Percentiles rank a stretch among this genome's conserved stretches.
Evolutionary conservation across 2,329 filamentous ascomycete species (phyloP).

Genomic region (Pseudofabraea citricarpa): DNA sequence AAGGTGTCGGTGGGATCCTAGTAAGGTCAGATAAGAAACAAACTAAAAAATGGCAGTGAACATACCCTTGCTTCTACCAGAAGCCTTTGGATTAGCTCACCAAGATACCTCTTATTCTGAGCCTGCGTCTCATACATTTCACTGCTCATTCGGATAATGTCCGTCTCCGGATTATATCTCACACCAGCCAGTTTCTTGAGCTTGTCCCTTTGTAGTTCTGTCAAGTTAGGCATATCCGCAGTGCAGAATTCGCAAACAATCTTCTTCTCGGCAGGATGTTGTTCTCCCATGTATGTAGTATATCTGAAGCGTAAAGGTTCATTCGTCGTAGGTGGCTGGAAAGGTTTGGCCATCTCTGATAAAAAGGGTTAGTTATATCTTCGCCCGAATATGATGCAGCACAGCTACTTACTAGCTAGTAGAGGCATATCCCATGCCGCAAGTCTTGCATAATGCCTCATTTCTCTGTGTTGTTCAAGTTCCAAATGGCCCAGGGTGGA

Average conservation of each 20-base stretch:
- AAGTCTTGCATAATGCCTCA: slow-evolving; percentile 81
- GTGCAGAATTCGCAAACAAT: slow-evolving; percentile 89
- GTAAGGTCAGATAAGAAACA: neutral
- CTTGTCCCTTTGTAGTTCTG: slow-evolving; percentile 65
- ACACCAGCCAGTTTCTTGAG: slow-evolving; percentile 81
- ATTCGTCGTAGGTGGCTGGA: slow-evolving; percentile 60
- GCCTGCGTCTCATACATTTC: slow-evolving; percentile 85
- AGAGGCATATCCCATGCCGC: slow-evolving; percentile 95
- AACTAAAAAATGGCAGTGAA: neutral
- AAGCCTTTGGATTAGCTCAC: slow-evolving; percentile 69
- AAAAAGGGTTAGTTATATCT: slow-evolving; percentile 15
- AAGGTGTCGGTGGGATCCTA: slow-evolving; percentile 75
- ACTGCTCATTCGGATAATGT: slow-evolving; percentile 83
- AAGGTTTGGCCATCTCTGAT: slow-evolving; percentile 77
- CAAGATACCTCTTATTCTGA: slow-evolving; percentile 95
- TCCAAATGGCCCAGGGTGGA: slow-evolving; percentile 78
- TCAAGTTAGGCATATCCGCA: slow-evolving; percentile 64
- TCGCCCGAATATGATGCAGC: too few species aligned
- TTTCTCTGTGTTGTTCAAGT: slow-evolving; percentile 81
- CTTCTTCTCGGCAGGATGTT: slow-evolving; percentile 86
- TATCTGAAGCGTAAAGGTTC: slow-evolving; percentile 89
- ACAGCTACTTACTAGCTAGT: slow-evolving; percentile 72
- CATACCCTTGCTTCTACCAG: slow-evolving; percentile 67
- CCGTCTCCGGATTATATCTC: slow-evolving; percentile 81
- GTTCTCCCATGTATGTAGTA: slow-evolving; percentile 93